Base-by-base conservation (phyloP, 192 early-diverging fungal genomes). In the Chytriomyces confervae region DNA sequence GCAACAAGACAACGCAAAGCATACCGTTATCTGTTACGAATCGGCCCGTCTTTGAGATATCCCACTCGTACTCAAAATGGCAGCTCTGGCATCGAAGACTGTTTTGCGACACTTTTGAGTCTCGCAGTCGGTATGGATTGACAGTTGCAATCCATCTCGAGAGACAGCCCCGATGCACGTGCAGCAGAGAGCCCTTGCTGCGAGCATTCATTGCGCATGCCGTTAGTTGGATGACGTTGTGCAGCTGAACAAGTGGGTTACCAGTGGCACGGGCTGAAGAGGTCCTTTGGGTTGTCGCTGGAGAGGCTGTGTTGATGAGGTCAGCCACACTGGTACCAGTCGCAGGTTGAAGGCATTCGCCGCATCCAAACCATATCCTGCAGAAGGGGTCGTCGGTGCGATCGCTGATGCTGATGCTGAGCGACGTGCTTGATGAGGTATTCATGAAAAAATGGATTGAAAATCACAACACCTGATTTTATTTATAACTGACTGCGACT, bases 131-230 rank as follows among this genome's bases (percentile, higher is more conserved):
- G 36, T 36, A 36, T 70, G 50, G 45, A 44, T 70, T 20, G 18
- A 23, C 18, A 53, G 47, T 53, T 27, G 24, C 13, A 10, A 70
- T 8, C 69, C 69, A 70, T 20, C 49, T 23, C 36, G 13, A 11
- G 20, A 70, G 50, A 53, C 69, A 70, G 8, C 27, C 10, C 11
- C 69, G 47, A 57, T 70, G 69, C 7, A 70, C 69, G 24, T 57
- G 50, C n/a, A 70, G 47, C 18, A 29, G 27, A 16, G 69, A 70
- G 16, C 69, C 69, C 50, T 70, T 70, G 69, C 69, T 70, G 23
- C 69, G 45, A 57, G 23, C 20, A 20, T 13, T 5, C 20, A 57
- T 20, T n/a, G 13, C 53, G 20, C 53, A n/a, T n/a, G 5, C 53
- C 20, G 20, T 20, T n/a, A 20, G 20, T 57, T 13, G 53, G 13